Evolutionary conservation across 371 early-diverging fungal genomes (phyloP).

Genomic region (Mucor ambiguus): DNA sequence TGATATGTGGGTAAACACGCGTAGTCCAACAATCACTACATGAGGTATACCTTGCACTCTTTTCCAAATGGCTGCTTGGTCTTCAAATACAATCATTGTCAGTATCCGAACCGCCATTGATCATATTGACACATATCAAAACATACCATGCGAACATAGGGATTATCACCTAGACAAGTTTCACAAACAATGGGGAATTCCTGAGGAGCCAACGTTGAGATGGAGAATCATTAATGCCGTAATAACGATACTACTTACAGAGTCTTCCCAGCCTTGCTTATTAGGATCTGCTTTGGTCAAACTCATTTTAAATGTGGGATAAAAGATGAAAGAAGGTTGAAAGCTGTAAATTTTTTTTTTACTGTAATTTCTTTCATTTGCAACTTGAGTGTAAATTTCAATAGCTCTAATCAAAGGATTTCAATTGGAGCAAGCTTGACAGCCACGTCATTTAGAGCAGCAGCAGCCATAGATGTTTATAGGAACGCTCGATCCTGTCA

Average conservation of each 20-base stretch:
- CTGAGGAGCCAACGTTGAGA: slow-evolving; percentile 30
- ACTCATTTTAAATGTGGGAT: slow-evolving; percentile 37
- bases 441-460: neutral
- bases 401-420: neutral
- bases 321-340: neutral
- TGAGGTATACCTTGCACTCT: slow-evolving; percentile 82
- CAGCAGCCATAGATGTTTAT: no score
- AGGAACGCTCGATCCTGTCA: neutral
- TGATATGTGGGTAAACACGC: neutral
- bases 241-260: slow-evolving; percentile 44
- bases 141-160: slow-evolving; percentile 94
- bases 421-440: neutral
- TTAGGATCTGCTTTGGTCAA: slow-evolving; percentile 69
- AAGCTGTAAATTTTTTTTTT: neutral
- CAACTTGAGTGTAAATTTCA: neutral
- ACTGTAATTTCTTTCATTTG: neutral
- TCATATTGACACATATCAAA: neutral
- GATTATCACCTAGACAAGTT: slow-evolving; percentile 96
- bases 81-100: slow-evolving; percentile 30
- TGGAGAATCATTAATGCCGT: neutral
- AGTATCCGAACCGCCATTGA: neutral
- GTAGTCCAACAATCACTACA: neutral
- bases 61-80: slow-evolving; percentile 82
- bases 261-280: slow-evolving; percentile 75
- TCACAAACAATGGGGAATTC: slow-evolving; percentile 93